Evolutionary conservation across 441 rosid species (phyloP).

Genomic region (Populus tomentosa): DNA sequence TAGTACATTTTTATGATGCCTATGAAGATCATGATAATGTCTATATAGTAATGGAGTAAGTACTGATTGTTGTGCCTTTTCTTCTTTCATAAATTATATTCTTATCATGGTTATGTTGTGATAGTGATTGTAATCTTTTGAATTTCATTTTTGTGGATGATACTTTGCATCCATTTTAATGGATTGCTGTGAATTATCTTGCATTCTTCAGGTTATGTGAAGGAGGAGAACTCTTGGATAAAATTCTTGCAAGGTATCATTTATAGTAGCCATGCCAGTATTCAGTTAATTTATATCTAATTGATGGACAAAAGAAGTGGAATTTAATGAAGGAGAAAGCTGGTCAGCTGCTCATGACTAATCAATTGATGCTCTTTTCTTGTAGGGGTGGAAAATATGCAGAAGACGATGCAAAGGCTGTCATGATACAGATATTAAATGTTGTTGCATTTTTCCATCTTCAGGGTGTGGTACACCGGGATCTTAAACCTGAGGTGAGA

Average conservation of each 20-base stretch:
- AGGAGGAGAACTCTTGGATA: constrained; percentile 98
- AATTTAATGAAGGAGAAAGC: not conserved
- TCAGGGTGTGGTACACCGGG: too few species aligned
- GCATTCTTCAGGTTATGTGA: constrained; percentile 70
- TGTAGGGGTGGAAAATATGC: constrained; percentile 97
- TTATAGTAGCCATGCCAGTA: not conserved
- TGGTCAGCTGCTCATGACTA: not conserved
- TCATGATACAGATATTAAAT: constrained; percentile 77
- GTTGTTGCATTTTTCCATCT: constrained; percentile 69
- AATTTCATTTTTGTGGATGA: not conserved
- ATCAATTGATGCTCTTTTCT: constrained; percentile 16
- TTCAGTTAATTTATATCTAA: not conserved
- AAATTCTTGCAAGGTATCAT: constrained; percentile 86
- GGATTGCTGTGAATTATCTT: not conserved
- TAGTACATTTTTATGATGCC: constrained; percentile 82
- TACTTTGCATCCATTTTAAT: not conserved
- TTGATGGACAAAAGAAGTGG: not conserved
- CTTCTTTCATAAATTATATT: not conserved
- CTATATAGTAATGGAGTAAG: constrained; percentile 97
- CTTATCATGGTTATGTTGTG: not conserved
- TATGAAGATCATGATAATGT: constrained; percentile 88
- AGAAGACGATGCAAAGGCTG: constrained; percentile 91
- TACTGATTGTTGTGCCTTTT: not conserved
- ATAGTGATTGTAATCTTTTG: not conserved
- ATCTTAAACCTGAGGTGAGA: constrained; percentile 74